Conservation (phyloP, 768 basidiomycete genomes). For the Punctularia strigosozonata region DNA sequence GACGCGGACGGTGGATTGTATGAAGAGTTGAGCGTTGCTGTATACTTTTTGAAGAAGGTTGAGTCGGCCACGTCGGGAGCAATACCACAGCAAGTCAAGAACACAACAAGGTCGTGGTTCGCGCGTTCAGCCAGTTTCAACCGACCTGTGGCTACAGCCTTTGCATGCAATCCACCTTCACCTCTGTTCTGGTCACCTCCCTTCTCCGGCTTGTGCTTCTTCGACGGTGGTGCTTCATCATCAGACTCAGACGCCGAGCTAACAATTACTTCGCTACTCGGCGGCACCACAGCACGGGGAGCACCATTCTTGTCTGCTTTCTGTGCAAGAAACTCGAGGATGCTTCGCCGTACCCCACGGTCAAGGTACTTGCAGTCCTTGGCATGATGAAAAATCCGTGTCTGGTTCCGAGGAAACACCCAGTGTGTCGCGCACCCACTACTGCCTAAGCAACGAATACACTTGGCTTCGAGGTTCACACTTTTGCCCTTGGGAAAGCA, state of each 20-base stretch:
- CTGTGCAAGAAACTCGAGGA: neutral
- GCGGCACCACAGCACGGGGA: too few relatives aligned
- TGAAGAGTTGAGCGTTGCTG: conserved; percentile 1
- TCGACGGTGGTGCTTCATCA: neutral
- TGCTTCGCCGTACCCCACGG: neutral
- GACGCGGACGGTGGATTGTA: neutral
- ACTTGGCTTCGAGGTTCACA: neutral
- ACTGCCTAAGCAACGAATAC: neutral
- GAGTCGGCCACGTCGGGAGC: neutral
- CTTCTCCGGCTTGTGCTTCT: neutral
- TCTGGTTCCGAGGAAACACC: neutral
- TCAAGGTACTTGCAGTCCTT: neutral
- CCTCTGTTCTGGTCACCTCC: neutral
- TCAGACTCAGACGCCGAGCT: neutral
- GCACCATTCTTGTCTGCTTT: too few relatives aligned
- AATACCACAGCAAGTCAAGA: neutral
- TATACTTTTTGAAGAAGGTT: neutral
- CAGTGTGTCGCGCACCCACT: neutral
- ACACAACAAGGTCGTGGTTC: neutral
- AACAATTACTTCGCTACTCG: too few relatives aligned
- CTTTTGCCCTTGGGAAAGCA: neutral
- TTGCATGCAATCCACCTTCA: neutral
- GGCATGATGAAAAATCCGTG: neutral
- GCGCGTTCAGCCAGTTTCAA: neutral
- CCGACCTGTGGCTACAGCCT: neutral